Conservation (phyloP, 2,329 filamentous ascomycete species). For the Ceratocystis smalleyi region DNA sequence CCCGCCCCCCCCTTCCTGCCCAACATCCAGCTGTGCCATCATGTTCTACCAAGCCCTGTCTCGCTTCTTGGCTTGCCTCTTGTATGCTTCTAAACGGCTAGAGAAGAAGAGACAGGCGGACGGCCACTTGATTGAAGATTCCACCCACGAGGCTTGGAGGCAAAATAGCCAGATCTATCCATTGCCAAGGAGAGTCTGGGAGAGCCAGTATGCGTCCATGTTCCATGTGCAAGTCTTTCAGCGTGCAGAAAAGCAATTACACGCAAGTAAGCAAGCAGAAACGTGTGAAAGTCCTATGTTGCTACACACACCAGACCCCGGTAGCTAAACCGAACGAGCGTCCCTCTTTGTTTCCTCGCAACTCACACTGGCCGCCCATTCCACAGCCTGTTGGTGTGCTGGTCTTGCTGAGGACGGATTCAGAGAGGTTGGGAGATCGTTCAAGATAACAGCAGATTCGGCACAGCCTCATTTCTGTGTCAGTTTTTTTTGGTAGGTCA, state of each 20-base stretch:
- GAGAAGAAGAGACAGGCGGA: too few species aligned
- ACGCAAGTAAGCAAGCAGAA: not conserved
- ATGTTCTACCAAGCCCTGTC: not conserved
- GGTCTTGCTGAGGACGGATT: not conserved
- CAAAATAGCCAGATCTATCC: not conserved
- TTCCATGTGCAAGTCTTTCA: not conserved
- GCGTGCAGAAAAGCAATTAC: too few species aligned
- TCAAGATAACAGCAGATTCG: not conserved
- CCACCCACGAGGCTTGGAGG: not conserved
- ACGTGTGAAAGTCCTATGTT: not conserved
- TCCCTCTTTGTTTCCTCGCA: too few species aligned
- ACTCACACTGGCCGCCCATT: too few species aligned
- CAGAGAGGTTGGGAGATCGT: not conserved
- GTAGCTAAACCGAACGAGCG: not conserved
- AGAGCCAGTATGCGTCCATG: not conserved
- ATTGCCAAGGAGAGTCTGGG: not conserved
- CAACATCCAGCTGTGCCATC: not conserved
- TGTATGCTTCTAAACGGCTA: not conserved
- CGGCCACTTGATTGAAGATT: not conserved
- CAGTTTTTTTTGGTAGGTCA: not conserved
- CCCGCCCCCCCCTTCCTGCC: not conserved
- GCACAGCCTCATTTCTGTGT: not conserved
- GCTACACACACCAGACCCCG: not conserved
- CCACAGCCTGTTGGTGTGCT: too few species aligned
- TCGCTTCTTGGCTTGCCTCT: not conserved